Evolutionary conservation across 2,329 filamentous ascomycete species (phyloP).

Genomic region (Penicillium vulpinum): DNA sequence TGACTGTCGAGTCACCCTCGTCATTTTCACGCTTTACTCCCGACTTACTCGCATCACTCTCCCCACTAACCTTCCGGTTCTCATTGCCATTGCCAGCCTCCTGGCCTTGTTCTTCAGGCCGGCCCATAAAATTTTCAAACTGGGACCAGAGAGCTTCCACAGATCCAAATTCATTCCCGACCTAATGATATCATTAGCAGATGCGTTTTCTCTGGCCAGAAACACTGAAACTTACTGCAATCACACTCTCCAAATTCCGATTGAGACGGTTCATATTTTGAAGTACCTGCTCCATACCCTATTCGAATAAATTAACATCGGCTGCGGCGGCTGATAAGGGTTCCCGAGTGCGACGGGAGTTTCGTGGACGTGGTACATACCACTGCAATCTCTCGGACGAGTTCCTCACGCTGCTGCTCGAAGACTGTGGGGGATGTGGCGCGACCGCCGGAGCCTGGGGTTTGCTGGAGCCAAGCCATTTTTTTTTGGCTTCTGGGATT

Average conservation of each 20-base stretch:
- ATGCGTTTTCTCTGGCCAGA: neutral
- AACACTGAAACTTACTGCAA: conserved; percentile 64
- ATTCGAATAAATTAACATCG: neutral
- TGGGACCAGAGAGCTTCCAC: conserved; percentile 97
- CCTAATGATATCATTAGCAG: conserved; percentile 47
- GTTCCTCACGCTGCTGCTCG: conserved; percentile 45
- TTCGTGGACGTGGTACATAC: conserved; percentile 36
- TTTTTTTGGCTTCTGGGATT: neutral
- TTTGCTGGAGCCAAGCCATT: conserved; percentile 22
- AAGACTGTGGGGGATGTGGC: conserved; percentile 38
- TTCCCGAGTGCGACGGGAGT: neutral
- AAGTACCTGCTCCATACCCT: conserved; percentile 82
- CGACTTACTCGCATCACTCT: conserved; percentile 24
- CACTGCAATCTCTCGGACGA: conserved; percentile 46
- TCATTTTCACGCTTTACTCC: conserved; percentile 15
- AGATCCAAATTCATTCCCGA: conserved; percentile 95
- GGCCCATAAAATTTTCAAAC: conserved; percentile 94
- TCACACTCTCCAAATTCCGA: conserved; percentile 84
- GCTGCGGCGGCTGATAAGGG: neutral
- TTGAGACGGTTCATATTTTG: conserved; percentile 96
- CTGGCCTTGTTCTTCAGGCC: conserved; percentile 52
- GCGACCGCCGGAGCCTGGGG: conserved; percentile 18
- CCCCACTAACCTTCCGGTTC: conserved; percentile 30
- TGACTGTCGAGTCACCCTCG: conserved; percentile 14
- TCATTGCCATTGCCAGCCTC: conserved; percentile 31